phyloP scores from a whole-genome alignment of 2,329 filamentous ascomycete species.

The Mariannaea elegans region DNA sequence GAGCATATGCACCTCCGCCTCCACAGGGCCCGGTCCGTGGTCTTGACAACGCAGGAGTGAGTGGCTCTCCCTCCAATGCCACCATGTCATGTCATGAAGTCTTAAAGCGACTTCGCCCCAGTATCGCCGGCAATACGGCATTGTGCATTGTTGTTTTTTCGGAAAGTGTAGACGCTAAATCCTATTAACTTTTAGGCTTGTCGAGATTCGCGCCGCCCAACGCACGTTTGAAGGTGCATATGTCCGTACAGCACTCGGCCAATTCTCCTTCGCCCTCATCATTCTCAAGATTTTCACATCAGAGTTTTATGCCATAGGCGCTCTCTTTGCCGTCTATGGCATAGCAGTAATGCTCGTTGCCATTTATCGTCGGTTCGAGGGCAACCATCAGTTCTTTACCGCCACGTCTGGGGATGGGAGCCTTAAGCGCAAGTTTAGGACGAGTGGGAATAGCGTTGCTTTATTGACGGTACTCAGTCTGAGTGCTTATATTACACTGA shows the following conservation, averaged over 20 bases:
- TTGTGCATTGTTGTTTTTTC: neutral
- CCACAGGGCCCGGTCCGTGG: conserved; percentile 84
- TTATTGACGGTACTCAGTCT: conserved; percentile 66
- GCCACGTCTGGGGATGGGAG: conserved; percentile 44
- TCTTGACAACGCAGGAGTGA: conserved; percentile 81
- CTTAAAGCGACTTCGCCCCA: conserved; percentile 2
- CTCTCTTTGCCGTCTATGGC: conserved; percentile 92
- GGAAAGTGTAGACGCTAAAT: neutral
- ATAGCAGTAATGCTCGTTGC: conserved; percentile 84
- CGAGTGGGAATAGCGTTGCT: conserved; percentile 69
- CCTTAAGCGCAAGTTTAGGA: conserved; percentile 65
- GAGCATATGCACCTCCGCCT: conserved; percentile 81
- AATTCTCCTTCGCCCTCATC: conserved; percentile 94
- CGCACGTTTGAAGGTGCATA: conserved; percentile 98
- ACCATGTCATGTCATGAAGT: neutral
- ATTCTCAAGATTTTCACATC: conserved; percentile 92
- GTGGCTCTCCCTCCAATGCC: conserved; percentile 37
- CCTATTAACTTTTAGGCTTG: conserved; percentile 59
- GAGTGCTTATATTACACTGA: conserved; percentile 64
- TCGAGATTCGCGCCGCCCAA: conserved; percentile 94
- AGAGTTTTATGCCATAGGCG: conserved; percentile 97
- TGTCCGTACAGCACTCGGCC: conserved; percentile 90
- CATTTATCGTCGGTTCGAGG: conserved; percentile 86
- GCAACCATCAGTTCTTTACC: conserved; percentile 92
- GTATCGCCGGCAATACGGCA: neutral